Evolutionary conservation across 345 rosid species (phyloP).

Genomic region (Barbarea vulgaris): DNA sequence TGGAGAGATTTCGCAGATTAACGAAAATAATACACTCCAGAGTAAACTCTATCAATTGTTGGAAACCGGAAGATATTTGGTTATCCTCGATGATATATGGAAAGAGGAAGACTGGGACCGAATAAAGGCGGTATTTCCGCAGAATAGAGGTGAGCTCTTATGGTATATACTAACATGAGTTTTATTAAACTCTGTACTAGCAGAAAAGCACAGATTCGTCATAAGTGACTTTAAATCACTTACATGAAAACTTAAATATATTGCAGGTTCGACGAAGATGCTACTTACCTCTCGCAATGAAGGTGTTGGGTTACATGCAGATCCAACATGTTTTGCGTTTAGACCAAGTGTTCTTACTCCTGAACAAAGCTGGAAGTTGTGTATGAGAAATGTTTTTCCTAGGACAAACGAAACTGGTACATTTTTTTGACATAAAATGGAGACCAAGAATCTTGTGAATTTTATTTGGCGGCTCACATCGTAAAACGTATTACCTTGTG

Average conservation of each 20-base stretch:
- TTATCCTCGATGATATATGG: constrained; percentile 54
- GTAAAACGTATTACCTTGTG: neutral
- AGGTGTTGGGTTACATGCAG: constrained; percentile 27
- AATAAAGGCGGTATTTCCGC: constrained; percentile 36
- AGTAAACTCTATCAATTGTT: no score
- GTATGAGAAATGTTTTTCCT: constrained; percentile 32
- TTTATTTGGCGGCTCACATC: neutral
- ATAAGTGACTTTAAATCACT: no score
- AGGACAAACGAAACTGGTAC: constrained; percentile 24
- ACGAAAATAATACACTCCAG: no score
- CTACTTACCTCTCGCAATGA: constrained; percentile 40
- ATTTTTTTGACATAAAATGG: neutral
- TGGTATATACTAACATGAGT: neutral
- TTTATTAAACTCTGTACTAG: no score
- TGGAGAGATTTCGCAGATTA: no score
- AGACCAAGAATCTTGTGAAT: neutral
- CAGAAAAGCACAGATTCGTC: no score
- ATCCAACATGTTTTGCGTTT: constrained; percentile 2
- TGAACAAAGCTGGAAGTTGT: constrained; percentile 46
- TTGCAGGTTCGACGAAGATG: no score
- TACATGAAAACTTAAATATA: no score
- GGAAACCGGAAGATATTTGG: constrained; percentile 36
- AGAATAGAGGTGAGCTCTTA: neutral
- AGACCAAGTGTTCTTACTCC: constrained; percentile 14
- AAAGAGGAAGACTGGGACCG: constrained; percentile 35